Base-by-base conservation (phyloP, 177 flowering plant genomes). In the Vitis hybrid region DNA sequence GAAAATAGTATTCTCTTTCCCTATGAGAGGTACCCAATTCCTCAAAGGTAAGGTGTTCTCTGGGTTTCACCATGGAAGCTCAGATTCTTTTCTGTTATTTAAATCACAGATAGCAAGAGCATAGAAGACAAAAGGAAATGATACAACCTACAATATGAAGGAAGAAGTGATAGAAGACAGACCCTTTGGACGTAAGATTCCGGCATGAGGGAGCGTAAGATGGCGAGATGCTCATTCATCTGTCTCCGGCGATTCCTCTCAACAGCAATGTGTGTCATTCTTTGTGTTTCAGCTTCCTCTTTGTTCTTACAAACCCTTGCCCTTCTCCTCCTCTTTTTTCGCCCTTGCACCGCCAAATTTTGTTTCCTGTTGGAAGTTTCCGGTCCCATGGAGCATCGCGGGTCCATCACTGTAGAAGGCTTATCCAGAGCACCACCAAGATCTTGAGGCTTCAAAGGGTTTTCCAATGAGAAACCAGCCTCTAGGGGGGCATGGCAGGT, bases 261-360 rank as follows among this genome's bases (percentile, higher is more conserved):
- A 0, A 94, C 97, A 4, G 85, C 80, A 83, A 94, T 94, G 88
- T 94, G 98, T 17, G 93, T 89, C 94, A 94, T 86, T 71, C 98
- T 86, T 72, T 94, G 97, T 1, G 86, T 88, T 80, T 93, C 96
- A 17, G 90, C 91, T 68, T 91, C 94, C 59, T 93, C 92, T 61
- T 87, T 86, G 80, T 85, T 90, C 87, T 86, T 89, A 65, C 93
- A 84, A 14, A 80, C 83, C 75, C 88, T 89, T 1, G 87, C 74
- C 76, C 79, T 76, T 71, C 89, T 83, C 75, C 77, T 81, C 75
- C 91, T 77, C 77, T 81, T 90, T 84, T 82, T 90, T 78, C 81
- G 61, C 3, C 82, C 79, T 66, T 82, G 83, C 46, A 54, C 81
- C 0, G 52, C 74, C 75, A 61, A 53, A 11, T 35, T 74, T 65